These are phyloP conservation scores for Quercus dentata DNA, from an alignment of 306 rosid genomes.

Conservation along the genomic window DNA sequence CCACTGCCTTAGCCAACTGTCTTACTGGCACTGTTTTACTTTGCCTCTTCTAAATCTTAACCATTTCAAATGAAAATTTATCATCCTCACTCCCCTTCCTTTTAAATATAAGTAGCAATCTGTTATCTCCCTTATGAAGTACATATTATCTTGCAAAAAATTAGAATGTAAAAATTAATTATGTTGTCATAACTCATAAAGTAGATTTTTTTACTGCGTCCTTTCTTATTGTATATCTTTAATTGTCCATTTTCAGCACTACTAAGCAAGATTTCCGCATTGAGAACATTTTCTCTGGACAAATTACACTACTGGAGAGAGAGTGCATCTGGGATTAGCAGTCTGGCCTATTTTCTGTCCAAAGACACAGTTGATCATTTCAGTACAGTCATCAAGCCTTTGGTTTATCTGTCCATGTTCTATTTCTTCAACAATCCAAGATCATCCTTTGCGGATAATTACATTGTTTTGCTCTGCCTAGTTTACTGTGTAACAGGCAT, in stretches of 20 bases:
- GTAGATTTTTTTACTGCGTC: neutral
- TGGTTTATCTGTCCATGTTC: conserved; percentile 95
- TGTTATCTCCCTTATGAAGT: too few relatives aligned
- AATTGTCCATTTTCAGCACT: conserved; percentile 57
- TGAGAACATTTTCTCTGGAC: conserved; percentile 83
- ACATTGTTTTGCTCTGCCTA: conserved; percentile 63
- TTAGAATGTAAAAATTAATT: neutral
- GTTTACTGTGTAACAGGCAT: conserved; percentile 95
- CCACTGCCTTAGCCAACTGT: too few relatives aligned
- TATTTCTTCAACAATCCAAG: conserved; percentile 99
- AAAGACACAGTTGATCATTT: conserved; percentile 87
- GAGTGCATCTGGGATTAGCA: conserved; percentile 92
- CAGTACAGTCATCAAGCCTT: conserved; percentile 77
- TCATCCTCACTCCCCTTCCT: too few relatives aligned
- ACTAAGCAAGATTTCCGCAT: conserved; percentile 83
- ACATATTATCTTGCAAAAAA: neutral
- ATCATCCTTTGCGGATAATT: conserved; percentile 82
- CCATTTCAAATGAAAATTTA: too few relatives aligned
- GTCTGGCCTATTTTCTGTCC: conserved; percentile 85
- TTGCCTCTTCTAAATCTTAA: too few relatives aligned
- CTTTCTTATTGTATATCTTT: neutral
- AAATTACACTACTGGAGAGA: conserved; percentile 94
- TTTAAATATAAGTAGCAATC: too few relatives aligned
- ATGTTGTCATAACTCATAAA: neutral
- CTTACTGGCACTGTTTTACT: too few relatives aligned